A percentile compares a stretch with the other conserved stretches of the same genome.
These are phyloP conservation scores for Aureobasidium zeae DNA, from an alignment of 2,329 filamentous ascomycete genomes.

Conservation along the genomic window DNA sequence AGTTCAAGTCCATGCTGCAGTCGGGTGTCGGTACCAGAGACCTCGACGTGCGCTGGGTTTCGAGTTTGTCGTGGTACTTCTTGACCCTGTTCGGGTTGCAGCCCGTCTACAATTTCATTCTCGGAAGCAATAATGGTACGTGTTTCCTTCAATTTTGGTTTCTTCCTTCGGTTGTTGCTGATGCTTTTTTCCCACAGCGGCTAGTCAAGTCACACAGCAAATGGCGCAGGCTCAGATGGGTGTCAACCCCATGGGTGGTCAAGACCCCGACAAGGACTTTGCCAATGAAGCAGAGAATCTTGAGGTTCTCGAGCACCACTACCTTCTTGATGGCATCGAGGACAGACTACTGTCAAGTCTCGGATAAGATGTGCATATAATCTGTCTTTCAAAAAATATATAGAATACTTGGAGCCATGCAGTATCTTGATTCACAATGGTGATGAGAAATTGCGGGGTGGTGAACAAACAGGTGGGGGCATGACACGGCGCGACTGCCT, in stretches of 20 bases:
- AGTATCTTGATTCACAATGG: too few relatives aligned
- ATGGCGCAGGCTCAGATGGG: slow-evolving; percentile 58
- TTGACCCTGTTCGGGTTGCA: slow-evolving; percentile 93
- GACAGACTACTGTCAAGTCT: slow-evolving; percentile 59
- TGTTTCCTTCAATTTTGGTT: slow-evolving; percentile 17
- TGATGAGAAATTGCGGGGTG: slow-evolving; percentile 14
- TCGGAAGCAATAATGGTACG: slow-evolving; percentile 91
- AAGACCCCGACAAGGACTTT: slow-evolving; percentile 94
- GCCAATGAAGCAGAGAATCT: slow-evolving; percentile 87
- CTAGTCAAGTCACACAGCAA: slow-evolving; percentile 81
- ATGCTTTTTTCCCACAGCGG: slow-evolving; percentile 48
- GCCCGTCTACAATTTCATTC: slow-evolving; percentile 91
- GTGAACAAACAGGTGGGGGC: too few relatives aligned
- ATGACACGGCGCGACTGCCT: slow-evolving; percentile 12
- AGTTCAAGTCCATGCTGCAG: slow-evolving; percentile 99
- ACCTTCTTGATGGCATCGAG: slow-evolving; percentile 81
- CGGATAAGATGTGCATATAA: slow-evolving; percentile 13
- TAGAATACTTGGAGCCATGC: too few relatives aligned
- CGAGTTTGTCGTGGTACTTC: slow-evolving; percentile 98
- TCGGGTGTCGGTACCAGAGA: slow-evolving; percentile 92
- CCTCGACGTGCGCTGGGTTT: slow-evolving; percentile 97
- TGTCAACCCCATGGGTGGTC: slow-evolving; percentile 63
- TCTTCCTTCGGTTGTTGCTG: not conserved
- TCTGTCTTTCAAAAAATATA: not conserved
- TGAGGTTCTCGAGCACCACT: slow-evolving; percentile 88